These are phyloP conservation scores for Euphorbia schlechtendalii DNA, from an alignment of 441 rosid species.

Conservation along the genomic window DNA sequence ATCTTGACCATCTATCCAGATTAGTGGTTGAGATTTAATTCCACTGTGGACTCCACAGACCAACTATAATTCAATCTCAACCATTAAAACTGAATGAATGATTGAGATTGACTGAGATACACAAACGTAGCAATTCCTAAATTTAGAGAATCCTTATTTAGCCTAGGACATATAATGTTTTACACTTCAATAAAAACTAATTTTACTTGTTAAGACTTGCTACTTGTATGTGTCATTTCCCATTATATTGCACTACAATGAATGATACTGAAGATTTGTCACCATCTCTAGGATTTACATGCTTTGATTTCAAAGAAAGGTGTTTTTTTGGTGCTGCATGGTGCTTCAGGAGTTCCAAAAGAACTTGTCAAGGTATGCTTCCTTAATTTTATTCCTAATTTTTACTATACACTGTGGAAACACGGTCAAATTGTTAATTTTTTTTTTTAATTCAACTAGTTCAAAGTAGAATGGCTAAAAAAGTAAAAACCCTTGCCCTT, in stretches of 20 bases:
- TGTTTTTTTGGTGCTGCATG: conserved; percentile 79
- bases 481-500: background rate
- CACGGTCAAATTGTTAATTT: background rate
- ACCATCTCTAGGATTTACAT: conserved; percentile 53
- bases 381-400: background rate
- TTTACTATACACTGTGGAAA: background rate
- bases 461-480: background rate
- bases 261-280: background rate
- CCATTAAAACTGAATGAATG: too few relatives aligned
- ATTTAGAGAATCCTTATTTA: too few relatives aligned
- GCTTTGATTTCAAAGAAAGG: conserved; percentile 63
- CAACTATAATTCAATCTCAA: too few relatives aligned
- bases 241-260: background rate
- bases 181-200: background rate
- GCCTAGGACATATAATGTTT: too few relatives aligned
- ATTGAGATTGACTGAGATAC: background rate
- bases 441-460: background rate
- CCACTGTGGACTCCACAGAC: too few relatives aligned
- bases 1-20: too few relatives aligned
- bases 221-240: background rate
- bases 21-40: too few relatives aligned
- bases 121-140: too few relatives aligned
- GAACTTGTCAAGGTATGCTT: conserved; percentile 64
- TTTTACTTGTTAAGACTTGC: background rate
- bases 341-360: conserved; percentile 84